phyloP scores from a whole-genome alignment of 2,329 filamentous ascomycete genomes.

The Cytospora piceicola region DNA sequence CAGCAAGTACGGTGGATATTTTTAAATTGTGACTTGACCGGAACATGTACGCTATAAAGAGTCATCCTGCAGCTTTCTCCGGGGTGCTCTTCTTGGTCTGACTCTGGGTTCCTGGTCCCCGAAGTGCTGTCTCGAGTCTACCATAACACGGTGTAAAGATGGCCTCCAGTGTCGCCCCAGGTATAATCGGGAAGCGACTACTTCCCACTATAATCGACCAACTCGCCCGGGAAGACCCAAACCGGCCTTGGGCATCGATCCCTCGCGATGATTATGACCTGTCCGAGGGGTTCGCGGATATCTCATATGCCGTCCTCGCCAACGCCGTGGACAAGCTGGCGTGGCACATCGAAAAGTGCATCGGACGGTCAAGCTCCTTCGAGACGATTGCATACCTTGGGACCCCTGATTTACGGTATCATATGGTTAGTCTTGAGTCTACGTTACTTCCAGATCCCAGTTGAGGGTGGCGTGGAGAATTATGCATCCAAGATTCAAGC shows the following conservation, averaged over 20 bases:
- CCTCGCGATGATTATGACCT: slow-evolving; percentile 33
- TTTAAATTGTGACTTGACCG: no score
- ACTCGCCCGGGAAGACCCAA: slow-evolving; percentile 27
- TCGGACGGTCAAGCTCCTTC: slow-evolving; percentile 29
- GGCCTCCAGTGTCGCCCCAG: slow-evolving; percentile 3
- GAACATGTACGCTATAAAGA: neutral
- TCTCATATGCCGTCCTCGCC: slow-evolving; percentile 30
- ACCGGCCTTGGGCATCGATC: slow-evolving; percentile 31
- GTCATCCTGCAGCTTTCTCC: neutral
- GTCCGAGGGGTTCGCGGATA: slow-evolving; percentile 32
- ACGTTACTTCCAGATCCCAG: neutral
- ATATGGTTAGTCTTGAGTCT: slow-evolving; percentile 23
- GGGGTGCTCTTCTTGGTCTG: neutral
- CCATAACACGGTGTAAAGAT: neutral
- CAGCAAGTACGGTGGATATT: neutral
- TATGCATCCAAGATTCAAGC: no score
- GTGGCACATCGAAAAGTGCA: slow-evolving; percentile 28
- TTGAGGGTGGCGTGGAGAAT: neutral
- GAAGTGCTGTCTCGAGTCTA: neutral
- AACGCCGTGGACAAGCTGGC: slow-evolving; percentile 33
- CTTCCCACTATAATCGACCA: slow-evolving; percentile 31
- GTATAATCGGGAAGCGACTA: slow-evolving; percentile 24
- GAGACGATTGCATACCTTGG: slow-evolving; percentile 33
- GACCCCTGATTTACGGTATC: slow-evolving; percentile 32
- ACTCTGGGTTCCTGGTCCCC: neutral